Conservation (phyloP, 225 moss, liverwort and hornwort species). For the Antitrichia curtipendula region DNA sequence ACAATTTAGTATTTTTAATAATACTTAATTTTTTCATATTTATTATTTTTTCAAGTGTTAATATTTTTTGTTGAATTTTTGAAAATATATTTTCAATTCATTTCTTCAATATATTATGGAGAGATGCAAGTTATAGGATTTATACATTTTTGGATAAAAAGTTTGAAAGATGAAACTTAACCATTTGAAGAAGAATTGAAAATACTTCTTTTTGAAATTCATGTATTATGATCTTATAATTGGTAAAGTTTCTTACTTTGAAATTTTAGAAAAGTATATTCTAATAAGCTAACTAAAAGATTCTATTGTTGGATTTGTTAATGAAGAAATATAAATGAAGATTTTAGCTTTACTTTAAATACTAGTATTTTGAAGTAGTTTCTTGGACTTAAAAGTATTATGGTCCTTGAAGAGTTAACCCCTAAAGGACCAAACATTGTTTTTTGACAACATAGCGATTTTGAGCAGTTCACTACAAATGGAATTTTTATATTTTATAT, state of each 20-base stretch:
- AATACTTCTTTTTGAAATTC: background rate
- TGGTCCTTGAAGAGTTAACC: rapidly evolving
- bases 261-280: background rate
- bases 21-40: rapidly evolving
- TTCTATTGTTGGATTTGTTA: background rate
- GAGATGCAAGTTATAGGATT: background rate
- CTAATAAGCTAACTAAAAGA: background rate
- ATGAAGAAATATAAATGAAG: background rate
- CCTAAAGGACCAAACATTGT: too few relatives aligned
- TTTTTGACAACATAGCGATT: too few relatives aligned
- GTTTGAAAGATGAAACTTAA: background rate
- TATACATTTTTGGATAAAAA: background rate
- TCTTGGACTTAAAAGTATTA: rapidly evolving
- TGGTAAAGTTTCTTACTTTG: background rate
- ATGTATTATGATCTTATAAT: background rate
- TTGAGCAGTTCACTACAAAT: too few relatives aligned
- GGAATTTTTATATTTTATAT: too few relatives aligned
- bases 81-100: too few relatives aligned
- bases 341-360: background rate
- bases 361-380: rapidly evolving
- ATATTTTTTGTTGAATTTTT: too few relatives aligned
- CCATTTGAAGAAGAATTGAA: background rate
- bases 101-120: background rate
- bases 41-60: too few relatives aligned
- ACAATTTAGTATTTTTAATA: background rate